These are phyloP conservation scores for Trifolium repens DNA, from an alignment of 306 rosid species.

Conservation along the genomic window DNA sequence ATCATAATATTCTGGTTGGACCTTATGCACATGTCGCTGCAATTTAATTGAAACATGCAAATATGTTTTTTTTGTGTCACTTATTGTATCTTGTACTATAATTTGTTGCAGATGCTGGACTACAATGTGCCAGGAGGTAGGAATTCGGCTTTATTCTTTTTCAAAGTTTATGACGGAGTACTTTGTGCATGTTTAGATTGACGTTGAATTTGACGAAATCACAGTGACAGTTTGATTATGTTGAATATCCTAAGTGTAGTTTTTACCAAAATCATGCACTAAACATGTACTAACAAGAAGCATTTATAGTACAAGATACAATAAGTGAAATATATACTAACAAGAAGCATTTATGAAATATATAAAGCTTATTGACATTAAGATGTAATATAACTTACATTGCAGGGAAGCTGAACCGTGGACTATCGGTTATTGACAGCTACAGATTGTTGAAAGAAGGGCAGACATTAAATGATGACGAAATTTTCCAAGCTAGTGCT, in stretches of 20 bases:
- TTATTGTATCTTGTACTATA: slow-evolving; percentile 33
- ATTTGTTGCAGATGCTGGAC: slow-evolving; percentile 70
- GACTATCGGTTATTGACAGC: slow-evolving; percentile 66
- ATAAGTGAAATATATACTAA: slow-evolving; percentile 25
- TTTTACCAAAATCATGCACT: background rate
- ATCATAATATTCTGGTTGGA: background rate
- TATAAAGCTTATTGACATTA: slow-evolving; percentile 32
- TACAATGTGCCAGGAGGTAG: slow-evolving; percentile 95
- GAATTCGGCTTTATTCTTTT: slow-evolving; percentile 32
- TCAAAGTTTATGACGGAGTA: slow-evolving; percentile 16
- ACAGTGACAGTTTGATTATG: background rate
- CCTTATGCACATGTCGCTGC: background rate
- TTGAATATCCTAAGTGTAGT: background rate
- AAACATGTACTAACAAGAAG: background rate
- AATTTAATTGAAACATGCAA: slow-evolving; percentile 9
- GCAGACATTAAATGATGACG: slow-evolving; percentile 52
- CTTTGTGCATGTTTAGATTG: background rate
- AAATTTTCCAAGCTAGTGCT: slow-evolving; percentile 60
- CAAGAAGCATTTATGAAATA: slow-evolving; percentile 7
- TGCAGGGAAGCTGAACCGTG: slow-evolving; percentile 71
- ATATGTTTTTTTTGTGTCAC: slow-evolving; percentile 16
- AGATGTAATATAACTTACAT: slow-evolving; percentile 24
- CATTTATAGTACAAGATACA: no score
- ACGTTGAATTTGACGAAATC: background rate
- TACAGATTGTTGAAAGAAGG: slow-evolving; percentile 58